phyloP scores from a whole-genome alignment of 495 filamentous ascomycete genomes.

The Penicillium alfredii region DNA sequence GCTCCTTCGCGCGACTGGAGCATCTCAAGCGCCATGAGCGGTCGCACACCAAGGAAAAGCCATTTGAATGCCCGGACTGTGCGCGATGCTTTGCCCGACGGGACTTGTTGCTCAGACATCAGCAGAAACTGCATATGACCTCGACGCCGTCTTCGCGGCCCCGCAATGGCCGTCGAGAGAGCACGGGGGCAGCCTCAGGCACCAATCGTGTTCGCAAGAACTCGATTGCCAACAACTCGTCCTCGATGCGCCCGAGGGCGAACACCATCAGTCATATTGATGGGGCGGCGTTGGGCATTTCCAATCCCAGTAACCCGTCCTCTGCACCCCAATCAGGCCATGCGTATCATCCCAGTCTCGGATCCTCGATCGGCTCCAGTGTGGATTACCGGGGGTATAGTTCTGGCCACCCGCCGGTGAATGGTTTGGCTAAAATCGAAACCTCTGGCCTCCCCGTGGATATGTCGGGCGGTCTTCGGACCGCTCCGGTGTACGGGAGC shows the following conservation, averaged over 20 bases:
- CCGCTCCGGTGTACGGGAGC: slow-evolving; percentile 66
- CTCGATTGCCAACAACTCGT: slow-evolving; percentile 64
- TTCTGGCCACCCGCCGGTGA: slow-evolving; percentile 45
- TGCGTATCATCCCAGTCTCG: slow-evolving; percentile 61
- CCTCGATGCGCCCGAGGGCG: slow-evolving; percentile 77
- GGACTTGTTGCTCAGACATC: slow-evolving; percentile 87
- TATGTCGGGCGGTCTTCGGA: slow-evolving; percentile 61
- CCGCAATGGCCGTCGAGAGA: slow-evolving; percentile 72
- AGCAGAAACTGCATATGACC: slow-evolving; percentile 99
- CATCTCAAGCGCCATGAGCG: slow-evolving; percentile 98
- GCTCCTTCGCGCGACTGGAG: slow-evolving; percentile 92
- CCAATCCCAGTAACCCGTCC: slow-evolving; percentile 55
- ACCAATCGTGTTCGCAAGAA: slow-evolving; percentile 83
- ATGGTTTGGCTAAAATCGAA: slow-evolving; percentile 77
- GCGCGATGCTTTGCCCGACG: slow-evolving; percentile 90
- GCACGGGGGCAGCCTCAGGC: slow-evolving; percentile 68
- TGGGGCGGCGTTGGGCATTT: slow-evolving; percentile 63
- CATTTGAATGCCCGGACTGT: slow-evolving; percentile 96
- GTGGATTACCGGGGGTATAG: slow-evolving; percentile 69
- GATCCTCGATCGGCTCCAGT: slow-evolving; percentile 56
- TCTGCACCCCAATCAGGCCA: slow-evolving; percentile 46
- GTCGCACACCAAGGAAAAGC: slow-evolving; percentile 98
- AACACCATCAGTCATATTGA: slow-evolving; percentile 98
- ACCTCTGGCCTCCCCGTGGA: slow-evolving; percentile 64
- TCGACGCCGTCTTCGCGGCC: slow-evolving; percentile 84